Evolutionary conservation across 2,329 filamentous ascomycete species (phyloP).

Genomic region (Talaromyces piceae): DNA sequence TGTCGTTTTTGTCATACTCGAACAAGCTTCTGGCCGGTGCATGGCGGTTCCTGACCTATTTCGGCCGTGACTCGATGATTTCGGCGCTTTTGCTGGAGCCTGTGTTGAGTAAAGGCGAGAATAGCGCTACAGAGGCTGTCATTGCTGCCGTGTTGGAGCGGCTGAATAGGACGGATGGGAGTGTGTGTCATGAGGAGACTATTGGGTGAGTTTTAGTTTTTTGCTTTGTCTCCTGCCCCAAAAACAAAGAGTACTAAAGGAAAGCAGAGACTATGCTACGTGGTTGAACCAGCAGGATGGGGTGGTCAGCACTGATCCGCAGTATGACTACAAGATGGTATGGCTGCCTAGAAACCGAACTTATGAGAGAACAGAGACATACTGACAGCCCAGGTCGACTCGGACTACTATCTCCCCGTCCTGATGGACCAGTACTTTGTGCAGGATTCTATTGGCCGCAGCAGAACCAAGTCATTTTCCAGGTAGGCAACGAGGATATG

Average conservation of each 20-base stretch:
- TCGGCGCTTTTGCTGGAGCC: slow-evolving; percentile 51
- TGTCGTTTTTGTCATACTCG: slow-evolving; percentile 58
- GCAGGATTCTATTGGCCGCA: slow-evolving; percentile 35
- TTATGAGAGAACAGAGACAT: slow-evolving; percentile 14
- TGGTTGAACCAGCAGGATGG: slow-evolving; percentile 50
- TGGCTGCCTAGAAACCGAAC: slow-evolving; percentile 7
- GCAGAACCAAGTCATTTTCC: slow-evolving; percentile 32
- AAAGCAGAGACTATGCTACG: slow-evolving; percentile 52
- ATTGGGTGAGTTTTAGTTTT: slow-evolving; percentile 37
- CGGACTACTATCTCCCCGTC: slow-evolving; percentile 54
- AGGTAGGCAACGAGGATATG: slow-evolving; percentile 12
- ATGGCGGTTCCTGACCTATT: slow-evolving; percentile 61
- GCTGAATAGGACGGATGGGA: slow-evolving; percentile 53
- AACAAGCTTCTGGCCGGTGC: slow-evolving; percentile 57
- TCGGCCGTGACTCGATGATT: slow-evolving; percentile 60
- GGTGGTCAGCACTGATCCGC: slow-evolving; percentile 45
- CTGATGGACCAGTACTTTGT: slow-evolving; percentile 54
- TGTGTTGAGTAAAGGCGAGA: slow-evolving; percentile 49
- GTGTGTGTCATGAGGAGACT: slow-evolving; percentile 57
- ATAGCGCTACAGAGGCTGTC: slow-evolving; percentile 53
- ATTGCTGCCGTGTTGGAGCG: slow-evolving; percentile 55
- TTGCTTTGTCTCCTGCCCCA: neutral
- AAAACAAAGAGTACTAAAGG: slow-evolving; percentile 7
- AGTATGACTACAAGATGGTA: slow-evolving; percentile 53
- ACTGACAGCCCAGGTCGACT: slow-evolving; percentile 42